Conservation (phyloP, 441 rosid genomes). For the Gossypium lobatum region DNA sequence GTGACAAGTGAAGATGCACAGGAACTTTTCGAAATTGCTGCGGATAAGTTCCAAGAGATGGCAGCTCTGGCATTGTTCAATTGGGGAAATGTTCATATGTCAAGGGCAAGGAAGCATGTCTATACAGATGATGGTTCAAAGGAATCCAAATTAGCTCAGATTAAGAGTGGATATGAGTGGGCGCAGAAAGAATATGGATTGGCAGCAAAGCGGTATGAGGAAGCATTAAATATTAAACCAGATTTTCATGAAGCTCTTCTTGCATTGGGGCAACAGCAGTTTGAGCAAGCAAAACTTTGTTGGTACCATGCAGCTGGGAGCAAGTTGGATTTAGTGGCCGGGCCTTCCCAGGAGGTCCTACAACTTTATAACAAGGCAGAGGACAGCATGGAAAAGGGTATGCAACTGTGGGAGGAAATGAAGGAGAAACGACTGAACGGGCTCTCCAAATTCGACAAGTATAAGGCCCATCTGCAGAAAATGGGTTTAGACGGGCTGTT, state of each 20-base stretch:
- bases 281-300: constrained; percentile 87
- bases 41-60: constrained; percentile 96
- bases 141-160: constrained; percentile 48
- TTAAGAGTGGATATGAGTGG: constrained; percentile 60
- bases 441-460: constrained; percentile 50
- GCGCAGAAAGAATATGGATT: constrained; percentile 56
- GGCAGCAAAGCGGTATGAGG: constrained; percentile 67
- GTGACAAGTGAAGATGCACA: constrained; percentile 88
- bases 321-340: constrained; percentile 53
- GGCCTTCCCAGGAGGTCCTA: constrained; percentile 66
- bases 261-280: constrained; percentile 86
- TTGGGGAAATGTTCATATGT: constrained; percentile 98
- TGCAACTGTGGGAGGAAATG: constrained; percentile 91
- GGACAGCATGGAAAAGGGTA: constrained; percentile 82
- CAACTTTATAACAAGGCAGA: constrained; percentile 84
- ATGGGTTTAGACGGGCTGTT: constrained; percentile 56
- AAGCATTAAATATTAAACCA: constrained; percentile 76
- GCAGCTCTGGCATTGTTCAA: constrained; percentile 89
- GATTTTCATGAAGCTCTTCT: constrained; percentile 81
- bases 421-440: constrained; percentile 64
- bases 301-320: constrained; percentile 81
- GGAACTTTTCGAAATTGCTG: constrained; percentile 72
- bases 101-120: constrained; percentile 73
- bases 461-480: constrained; percentile 50
- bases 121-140: constrained; percentile 61